A percentile compares a stretch with the other conserved stretches of the same genome.
phyloP scores from a whole-genome alignment of 805 yeast genomes.

The Yamadazyma insecticola region DNA sequence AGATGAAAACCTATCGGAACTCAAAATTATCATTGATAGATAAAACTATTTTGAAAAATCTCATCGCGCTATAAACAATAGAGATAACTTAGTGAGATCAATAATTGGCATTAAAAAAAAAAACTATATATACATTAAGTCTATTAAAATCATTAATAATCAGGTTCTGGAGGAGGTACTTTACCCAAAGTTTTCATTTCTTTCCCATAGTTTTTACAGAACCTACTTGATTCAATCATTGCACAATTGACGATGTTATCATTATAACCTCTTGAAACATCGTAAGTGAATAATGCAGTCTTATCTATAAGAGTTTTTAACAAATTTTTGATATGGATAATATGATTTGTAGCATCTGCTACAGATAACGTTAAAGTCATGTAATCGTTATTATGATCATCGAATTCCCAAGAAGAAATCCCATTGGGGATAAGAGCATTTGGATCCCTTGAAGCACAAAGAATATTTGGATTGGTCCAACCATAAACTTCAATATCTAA shows the following conservation, averaged over 20 bases:
- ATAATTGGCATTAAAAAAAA: background rate
- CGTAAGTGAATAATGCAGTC: conserved; percentile 4
- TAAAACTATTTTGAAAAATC: too few relatives aligned
- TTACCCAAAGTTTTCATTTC: conserved; percentile 9
- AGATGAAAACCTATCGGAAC: background rate
- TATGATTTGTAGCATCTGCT: conserved; percentile 32
- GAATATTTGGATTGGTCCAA: conserved; percentile 20
- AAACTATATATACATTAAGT: too few relatives aligned
- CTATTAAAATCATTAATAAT: conserved; percentile 3
- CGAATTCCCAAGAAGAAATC: conserved; percentile 22
- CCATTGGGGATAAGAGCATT: conserved; percentile 35
- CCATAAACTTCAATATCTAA: conserved; percentile 26
- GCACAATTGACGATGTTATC: conserved; percentile 28
- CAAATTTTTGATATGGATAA: conserved; percentile 29
- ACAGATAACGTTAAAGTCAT: conserved; percentile 33
- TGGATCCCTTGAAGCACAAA: conserved; percentile 22
- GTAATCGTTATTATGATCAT: conserved; percentile 16
- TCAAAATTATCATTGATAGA: too few relatives aligned
- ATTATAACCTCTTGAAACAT: conserved; percentile 11
- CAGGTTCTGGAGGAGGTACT: conserved; percentile 12
- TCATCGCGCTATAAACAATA: too few relatives aligned
- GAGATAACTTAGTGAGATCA: background rate
- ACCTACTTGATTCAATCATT: conserved; percentile 17
- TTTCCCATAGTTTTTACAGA: conserved; percentile 25
- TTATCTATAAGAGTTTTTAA: conserved; percentile 17